phyloP scores from a whole-genome alignment of 495 filamentous ascomycete genomes.

The Lasiosphaeria miniovina region DNA sequence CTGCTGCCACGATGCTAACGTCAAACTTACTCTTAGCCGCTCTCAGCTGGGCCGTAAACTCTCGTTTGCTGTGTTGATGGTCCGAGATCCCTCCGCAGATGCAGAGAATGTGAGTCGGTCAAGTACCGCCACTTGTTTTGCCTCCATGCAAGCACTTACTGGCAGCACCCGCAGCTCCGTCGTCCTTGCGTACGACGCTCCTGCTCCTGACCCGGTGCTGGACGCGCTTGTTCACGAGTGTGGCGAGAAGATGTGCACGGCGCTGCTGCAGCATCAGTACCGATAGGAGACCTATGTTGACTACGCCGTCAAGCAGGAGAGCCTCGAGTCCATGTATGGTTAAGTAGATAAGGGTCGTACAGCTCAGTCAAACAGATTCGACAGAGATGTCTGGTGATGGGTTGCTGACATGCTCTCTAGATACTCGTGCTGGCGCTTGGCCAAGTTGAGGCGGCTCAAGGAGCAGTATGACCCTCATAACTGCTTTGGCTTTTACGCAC shows the following conservation, averaged over 20 bases:
- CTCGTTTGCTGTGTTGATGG: background rate
- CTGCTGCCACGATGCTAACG: no score
- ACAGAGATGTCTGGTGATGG: conserved; percentile 1
- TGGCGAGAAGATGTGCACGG: conserved; percentile 10
- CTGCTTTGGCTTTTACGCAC: conserved; percentile 50
- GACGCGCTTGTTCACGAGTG: background rate
- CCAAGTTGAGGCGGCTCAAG: conserved; percentile 47
- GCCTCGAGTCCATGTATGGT: conserved; percentile 41
- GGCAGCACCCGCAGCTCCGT: conserved; percentile 1
- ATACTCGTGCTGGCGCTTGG: conserved; percentile 46
- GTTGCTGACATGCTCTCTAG: conserved; percentile 35
- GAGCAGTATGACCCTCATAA: conserved; percentile 51
- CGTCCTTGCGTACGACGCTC: background rate
- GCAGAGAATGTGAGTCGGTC: background rate
- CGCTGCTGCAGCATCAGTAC: conserved; percentile 2
- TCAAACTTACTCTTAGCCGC: no score
- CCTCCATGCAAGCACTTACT: background rate
- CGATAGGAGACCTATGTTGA: conserved; percentile 42
- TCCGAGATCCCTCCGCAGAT: background rate
- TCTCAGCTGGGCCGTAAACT: background rate
- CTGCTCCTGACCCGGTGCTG: background rate
- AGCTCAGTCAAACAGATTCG: background rate
- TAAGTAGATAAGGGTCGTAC: conserved; percentile 23
- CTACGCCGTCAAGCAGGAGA: conserved; percentile 47
- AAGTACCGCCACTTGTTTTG: background rate